Conservation (phyloP, 176 grass and related monocot genomes). For the Aegilops umbellulata region DNA sequence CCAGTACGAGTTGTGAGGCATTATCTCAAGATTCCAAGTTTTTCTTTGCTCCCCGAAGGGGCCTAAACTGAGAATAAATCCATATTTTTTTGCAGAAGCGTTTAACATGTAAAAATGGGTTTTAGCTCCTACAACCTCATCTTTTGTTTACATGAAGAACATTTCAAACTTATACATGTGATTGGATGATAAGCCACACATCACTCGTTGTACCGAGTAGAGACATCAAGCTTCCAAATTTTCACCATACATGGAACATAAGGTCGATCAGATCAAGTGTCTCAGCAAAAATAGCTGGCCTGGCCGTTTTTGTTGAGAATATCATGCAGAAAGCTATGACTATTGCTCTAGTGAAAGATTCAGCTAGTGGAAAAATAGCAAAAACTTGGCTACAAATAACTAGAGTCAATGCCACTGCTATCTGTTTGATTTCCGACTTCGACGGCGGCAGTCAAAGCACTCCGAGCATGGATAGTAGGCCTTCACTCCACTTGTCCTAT, state of each 20-base stretch:
- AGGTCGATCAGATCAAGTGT: background rate
- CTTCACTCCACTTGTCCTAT: constrained; percentile 31
- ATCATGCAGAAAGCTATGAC: background rate
- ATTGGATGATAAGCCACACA: background rate
- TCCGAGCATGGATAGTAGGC: constrained; percentile 69
- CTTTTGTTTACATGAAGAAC: background rate
- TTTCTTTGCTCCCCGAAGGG: background rate
- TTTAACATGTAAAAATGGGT: background rate
- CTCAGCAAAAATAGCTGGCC: background rate
- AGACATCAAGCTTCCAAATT: background rate
- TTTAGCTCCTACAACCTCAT: background rate
- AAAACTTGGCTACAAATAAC: constrained; percentile 16
- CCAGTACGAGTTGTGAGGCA: background rate
- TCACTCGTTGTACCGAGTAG: background rate
- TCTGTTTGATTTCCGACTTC: constrained; percentile 57
- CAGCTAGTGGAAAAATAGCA: background rate
- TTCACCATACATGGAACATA: background rate
- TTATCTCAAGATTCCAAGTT: no score
- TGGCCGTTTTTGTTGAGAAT: background rate
- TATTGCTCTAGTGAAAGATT: background rate
- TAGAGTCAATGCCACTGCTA: constrained; percentile 23
- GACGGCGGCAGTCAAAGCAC: constrained; percentile 85
- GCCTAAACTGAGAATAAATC: background rate
- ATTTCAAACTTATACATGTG: background rate
- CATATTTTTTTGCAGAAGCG: background rate